Base-by-base conservation (phyloP, 179 eudicot genomes). In the Carnegiea gigantea region DNA sequence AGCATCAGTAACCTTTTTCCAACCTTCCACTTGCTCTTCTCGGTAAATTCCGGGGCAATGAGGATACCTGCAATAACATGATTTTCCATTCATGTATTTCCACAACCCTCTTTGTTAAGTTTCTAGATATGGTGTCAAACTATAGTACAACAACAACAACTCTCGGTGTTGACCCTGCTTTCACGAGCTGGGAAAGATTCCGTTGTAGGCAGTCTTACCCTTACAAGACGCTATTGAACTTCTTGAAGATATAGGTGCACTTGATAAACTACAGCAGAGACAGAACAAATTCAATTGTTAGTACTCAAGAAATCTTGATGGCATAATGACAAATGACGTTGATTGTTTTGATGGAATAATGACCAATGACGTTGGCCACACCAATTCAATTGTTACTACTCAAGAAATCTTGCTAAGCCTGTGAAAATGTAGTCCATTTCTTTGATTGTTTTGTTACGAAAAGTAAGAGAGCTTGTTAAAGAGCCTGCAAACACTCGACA, bases 1-100 rank as follows among this genome's bases (percentile, higher is more conserved):
- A n/a, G 93, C 91, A 80, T 88, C 91, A 36, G 93, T 94, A 23
- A 94, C 90, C 62, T 86, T 87, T 91, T 88, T 95, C 99, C 99
- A 95, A 6, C 91, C 96, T 76, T 90, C 92, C 64, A 91, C 85
- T 84, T 92, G 99, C 79, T 92, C 95, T 79, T 88, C 88, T 6
- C 76, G 88, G 85, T 89, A 94, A 18, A 95, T 95, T 48, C 97
- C 99, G 15, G 99, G 96, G 83, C 90, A 87, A 76, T 90, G 90
- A 15, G 99, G 98, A 82, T 90, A 95, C 84, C 99, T 95, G 85
- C 78, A 79, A 23, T 54, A 44, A 13, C 38, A 59, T 75, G n/a
- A 67, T 26, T 43, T 57, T 44, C 30, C 5, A n/a, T 36, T 70
- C 14, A 36, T 33, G 43, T 51, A 71, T 18, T 73, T 23, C 1